Evolutionary conservation across 148 eudicot species (phyloP), one percentile per base, ranked within the genome.

Genomic region (Vaccinium vitisidaea): DNA sequence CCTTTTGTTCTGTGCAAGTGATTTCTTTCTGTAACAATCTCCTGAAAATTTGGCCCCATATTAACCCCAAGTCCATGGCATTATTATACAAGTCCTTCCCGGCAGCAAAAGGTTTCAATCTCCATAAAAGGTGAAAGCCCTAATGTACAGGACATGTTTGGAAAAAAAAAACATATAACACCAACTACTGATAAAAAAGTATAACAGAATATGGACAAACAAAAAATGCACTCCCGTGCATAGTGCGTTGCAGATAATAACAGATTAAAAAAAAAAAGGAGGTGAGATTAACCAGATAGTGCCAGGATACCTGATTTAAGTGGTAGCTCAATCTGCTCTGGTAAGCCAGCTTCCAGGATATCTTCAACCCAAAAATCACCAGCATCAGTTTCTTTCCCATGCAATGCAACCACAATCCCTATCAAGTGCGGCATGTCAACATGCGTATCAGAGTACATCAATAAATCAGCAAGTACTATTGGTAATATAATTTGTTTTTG

Each of bases 281-380:
- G 32, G 5, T 8, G 32, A 50, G 8, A 50, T 49, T 53, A 50
- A 70, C 19, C 16, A 70, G 50, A 46, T 23, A 80, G 32, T 67
- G 13, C 30, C 25, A 53, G 67, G 16, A 14, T 88, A 95, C 99
- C 95, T 85, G 88, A 87, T 84, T 86, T 80, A 82, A 90, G 82
- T 55, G 98, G 97, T 83, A 82, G 87, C 89, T 90, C 93, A 75
- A 91, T 89, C 86, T 95, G 98, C 39, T 93, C 93, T 58, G 98
- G 98, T 81, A 97, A 88, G 85, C 96, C 99, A 88, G 99, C 98
- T 84, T 97, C 99, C 59, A 95, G 88, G 80, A 94, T 50, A 50
- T 93, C 98, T 84, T 95, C 94, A 84, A 95, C 98, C 83, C 91
- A 83, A 90, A 95, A 97, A 73, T 94, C 91, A 43, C 99, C 98